These are phyloP conservation scores for Pulveroboletus sp. DNA, from an alignment of 768 basidiomycete species.

Conservation along the genomic window DNA sequence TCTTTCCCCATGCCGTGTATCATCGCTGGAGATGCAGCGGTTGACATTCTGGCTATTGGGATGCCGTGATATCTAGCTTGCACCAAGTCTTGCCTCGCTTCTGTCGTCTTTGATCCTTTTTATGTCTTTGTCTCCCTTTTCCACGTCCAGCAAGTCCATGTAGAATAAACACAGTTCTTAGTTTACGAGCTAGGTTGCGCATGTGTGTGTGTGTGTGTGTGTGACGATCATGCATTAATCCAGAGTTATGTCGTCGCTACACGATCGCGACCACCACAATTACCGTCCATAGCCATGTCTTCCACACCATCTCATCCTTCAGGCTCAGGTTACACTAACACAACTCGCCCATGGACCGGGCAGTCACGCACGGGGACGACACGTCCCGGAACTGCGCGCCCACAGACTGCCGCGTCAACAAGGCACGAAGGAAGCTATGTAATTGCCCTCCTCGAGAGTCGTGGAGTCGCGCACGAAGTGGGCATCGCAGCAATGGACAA, in stretches of 20 bases:
- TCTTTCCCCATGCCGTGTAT: slow-evolving; percentile 3
- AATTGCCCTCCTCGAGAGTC: slow-evolving; percentile 68
- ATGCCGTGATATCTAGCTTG: slow-evolving; percentile 21
- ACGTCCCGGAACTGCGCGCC: slow-evolving; percentile 42
- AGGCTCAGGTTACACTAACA: slow-evolving; percentile 9
- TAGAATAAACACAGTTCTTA: slow-evolving; percentile 32
- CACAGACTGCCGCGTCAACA: slow-evolving; percentile 59
- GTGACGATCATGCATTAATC: too few species aligned
- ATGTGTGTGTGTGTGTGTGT: background rate
- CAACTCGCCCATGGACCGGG: slow-evolving; percentile 47
- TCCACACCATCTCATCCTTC: slow-evolving; percentile 13
- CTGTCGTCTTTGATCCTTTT: slow-evolving; percentile 7
- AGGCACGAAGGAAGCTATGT: slow-evolving; percentile 58
- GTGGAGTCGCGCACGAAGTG: slow-evolving; percentile 76
- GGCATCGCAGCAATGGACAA: slow-evolving; percentile 84
- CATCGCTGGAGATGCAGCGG: slow-evolving; percentile 5
- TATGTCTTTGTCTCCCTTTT: slow-evolving; percentile 6
- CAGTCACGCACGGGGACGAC: slow-evolving; percentile 50
- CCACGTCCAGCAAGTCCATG: slow-evolving; percentile 30
- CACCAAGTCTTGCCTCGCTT: slow-evolving; percentile 19
- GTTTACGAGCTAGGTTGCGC: slow-evolving; percentile 18
- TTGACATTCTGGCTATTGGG: slow-evolving; percentile 2
- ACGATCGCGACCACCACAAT: too few species aligned
- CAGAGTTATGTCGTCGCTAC: too few species aligned
- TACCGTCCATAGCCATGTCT: slow-evolving; percentile 1